Evolutionary conservation across 2,329 filamentous ascomycete genomes (phyloP), one percentile per base, ranked within the genome.

Genomic region (Beauveria sp.): DNA sequence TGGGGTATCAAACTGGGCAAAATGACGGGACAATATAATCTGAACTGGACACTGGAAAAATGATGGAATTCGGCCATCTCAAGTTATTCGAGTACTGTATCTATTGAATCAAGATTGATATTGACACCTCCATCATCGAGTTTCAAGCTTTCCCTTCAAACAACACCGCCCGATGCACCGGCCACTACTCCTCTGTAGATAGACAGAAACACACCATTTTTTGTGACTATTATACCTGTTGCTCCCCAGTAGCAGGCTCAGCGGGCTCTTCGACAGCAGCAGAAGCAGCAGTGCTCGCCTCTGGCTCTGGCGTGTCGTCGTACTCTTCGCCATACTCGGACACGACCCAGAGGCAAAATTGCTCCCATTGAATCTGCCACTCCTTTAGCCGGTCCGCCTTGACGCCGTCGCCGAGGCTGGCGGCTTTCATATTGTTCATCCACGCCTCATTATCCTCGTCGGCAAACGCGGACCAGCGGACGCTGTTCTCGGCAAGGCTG

Each of bases 341-440:
- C 10, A 96, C 88, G 50, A 98, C 81, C 92, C 92, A 97, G 60
- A 91, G 81, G 70, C 93, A 98, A 71, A 95, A 98, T 69, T 85
- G 82, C 78, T 98, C 93, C 86, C 93, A 98, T 67, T 90, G 85
- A 42, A 85, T 76, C 55, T 84, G 83, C 91, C 93, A 97, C 73
- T 93, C 82, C 72, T 86, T 85, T 73, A 98, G 75, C 65, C 88
- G 81, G 72, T 86, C 72, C 0, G 90, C 90, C 72, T 95, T 88
- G 59, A 88, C 67, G 0, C 90, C 86, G 53, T 79, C 78, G 1
- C 91, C 93, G 64, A 88, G 77, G 49, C 87, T 87, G 1, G 91
- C 93, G 65, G 89, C 85, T 63, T 84, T 87, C 65, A 97, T 82
- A 61, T 86, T 89, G 60, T 83, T 80, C 24, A 81, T 74, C 91